Percentiles rank a stretch among this genome's conserved stretches.
These are phyloP conservation scores for Gossypium davidsonii DNA, from an alignment of 441 rosid species.

Conservation along the genomic window DNA sequence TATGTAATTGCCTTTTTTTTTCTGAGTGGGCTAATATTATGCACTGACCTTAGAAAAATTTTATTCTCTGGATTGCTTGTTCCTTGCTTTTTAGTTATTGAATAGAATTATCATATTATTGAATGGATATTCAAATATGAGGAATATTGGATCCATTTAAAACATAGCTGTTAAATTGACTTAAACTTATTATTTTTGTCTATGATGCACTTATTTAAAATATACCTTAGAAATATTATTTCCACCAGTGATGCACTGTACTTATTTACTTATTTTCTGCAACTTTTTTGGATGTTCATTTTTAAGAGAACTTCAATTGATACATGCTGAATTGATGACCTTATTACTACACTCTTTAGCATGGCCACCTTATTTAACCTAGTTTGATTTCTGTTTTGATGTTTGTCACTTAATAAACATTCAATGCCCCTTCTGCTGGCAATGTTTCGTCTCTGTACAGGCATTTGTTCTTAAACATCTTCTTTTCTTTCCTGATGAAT, in stretches of 20 bases:
- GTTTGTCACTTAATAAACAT: not conserved
- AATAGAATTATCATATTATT: not conserved
- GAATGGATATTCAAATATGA: not conserved
- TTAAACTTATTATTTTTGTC: not conserved
- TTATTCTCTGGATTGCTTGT: not conserved
- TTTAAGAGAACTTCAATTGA: not conserved
- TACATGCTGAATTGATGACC: not conserved
- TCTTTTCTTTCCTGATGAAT: constrained; percentile 70
- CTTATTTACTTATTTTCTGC: not conserved
- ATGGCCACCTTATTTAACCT: not conserved
- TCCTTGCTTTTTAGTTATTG: not conserved
- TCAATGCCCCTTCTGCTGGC: constrained; percentile 17
- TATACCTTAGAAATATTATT: not conserved
- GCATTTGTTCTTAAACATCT: constrained; percentile 93
- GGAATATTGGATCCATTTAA: not conserved
- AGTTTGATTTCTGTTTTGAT: not conserved
- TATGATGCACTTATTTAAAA: too few species aligned
- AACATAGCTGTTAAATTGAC: not conserved
- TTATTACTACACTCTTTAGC: not conserved
- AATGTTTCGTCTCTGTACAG: constrained; percentile 40
- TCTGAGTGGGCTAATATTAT: not conserved
- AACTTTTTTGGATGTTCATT: not conserved
- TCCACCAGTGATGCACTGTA: not conserved
- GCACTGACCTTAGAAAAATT: not conserved
- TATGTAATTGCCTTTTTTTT: not conserved